phyloP scores from a whole-genome alignment of 495 filamentous ascomycete species.

The Lichina pygmaea region DNA sequence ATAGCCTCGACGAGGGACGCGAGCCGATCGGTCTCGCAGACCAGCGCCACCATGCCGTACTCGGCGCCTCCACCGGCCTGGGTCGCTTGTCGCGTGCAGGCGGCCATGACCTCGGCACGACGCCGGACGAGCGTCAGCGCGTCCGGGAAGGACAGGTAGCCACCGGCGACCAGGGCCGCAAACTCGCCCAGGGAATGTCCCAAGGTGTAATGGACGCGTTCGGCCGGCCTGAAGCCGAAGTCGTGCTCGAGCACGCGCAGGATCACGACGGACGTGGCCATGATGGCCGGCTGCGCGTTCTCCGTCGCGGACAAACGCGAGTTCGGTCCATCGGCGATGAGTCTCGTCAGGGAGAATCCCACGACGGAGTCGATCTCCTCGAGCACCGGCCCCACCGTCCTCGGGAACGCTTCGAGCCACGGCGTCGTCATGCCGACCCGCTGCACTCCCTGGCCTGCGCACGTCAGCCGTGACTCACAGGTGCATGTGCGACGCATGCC shows the following conservation, averaged over 20 bases:
- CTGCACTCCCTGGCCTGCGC: slow-evolving; percentile 74
- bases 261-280: slow-evolving; percentile 78
- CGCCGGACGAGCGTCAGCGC: slow-evolving; percentile 48
- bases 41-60: slow-evolving; percentile 81
- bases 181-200: slow-evolving; percentile 95
- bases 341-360: slow-evolving; percentile 35
- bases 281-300: slow-evolving; percentile 85
- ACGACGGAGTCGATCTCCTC: slow-evolving; percentile 63
- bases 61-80: slow-evolving; percentile 29
- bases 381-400: slow-evolving; percentile 39
- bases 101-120: slow-evolving; percentile 66
- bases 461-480: no score
- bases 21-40: slow-evolving; percentile 58
- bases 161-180: slow-evolving; percentile 61
- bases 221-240: slow-evolving; percentile 43
- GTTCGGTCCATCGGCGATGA: slow-evolving; percentile 59
- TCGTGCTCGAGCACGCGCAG: slow-evolving; percentile 69
- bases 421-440: slow-evolving; percentile 70
- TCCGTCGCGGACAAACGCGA: slow-evolving; percentile 49
- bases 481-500: no score
- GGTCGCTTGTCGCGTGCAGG: slow-evolving; percentile 36
- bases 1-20: slow-evolving; percentile 39
- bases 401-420: slow-evolving; percentile 65
- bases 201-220: slow-evolving; percentile 52
- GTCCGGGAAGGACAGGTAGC: slow-evolving; percentile 50